Evolutionary conservation across 129 eudicot species (phyloP).

Genomic region (Arctium minus): DNA sequence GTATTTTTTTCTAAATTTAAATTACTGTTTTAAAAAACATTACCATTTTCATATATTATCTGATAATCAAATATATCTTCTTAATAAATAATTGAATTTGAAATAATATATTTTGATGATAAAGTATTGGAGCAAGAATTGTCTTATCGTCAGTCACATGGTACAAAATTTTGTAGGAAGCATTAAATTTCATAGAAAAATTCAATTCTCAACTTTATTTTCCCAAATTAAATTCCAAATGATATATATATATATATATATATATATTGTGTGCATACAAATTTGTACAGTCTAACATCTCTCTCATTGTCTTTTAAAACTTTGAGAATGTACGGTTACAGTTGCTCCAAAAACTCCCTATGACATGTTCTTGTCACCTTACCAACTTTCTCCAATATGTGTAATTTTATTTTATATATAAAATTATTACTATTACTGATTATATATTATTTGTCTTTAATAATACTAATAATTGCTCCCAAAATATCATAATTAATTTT

Average conservation of each 20-base stretch:
- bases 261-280: background rate
- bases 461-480: no score
- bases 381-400: background rate
- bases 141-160: constrained; percentile 31
- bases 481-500: no score
- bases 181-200: background rate
- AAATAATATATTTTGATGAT: background rate
- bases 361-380: background rate
- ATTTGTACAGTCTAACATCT: background rate
- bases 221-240: background rate
- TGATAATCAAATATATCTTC: no score
- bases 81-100: no score
- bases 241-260: background rate
- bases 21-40: no score
- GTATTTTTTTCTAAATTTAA: no score
- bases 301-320: background rate
- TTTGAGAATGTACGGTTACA: background rate
- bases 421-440: no score
- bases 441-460: no score
- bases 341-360: background rate
- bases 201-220: background rate
- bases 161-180: constrained; percentile 11
- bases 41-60: no score
- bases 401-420: no score
- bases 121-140: background rate